Evolutionary conservation across 2,329 filamentous ascomycete species (phyloP).

Genomic region (Pseudogymnoascus sp.): DNA sequence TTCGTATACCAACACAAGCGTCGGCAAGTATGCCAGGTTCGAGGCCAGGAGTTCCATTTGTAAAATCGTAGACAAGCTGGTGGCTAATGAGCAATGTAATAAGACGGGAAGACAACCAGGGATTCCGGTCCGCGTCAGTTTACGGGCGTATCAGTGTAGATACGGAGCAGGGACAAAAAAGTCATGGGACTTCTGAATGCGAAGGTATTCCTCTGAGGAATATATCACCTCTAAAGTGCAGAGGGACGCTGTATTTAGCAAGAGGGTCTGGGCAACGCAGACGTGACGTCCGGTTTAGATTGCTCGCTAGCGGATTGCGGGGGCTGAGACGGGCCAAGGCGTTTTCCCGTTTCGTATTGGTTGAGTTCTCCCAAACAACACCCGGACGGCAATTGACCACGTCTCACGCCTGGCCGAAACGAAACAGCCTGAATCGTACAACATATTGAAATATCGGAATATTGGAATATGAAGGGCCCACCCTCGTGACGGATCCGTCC

Average conservation of each 20-base stretch:
- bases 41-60: background rate
- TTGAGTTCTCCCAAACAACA: background rate
- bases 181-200: background rate
- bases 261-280: background rate
- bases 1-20: background rate
- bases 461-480: background rate
- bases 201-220: background rate
- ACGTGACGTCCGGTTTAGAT: constrained; percentile 5
- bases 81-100: background rate
- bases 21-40: background rate
- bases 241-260: constrained; percentile 1
- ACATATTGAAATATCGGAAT: constrained; percentile 1
- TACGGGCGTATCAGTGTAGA: background rate
- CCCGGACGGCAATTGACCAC: background rate
- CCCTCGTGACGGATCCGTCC: background rate
- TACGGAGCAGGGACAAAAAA: background rate
- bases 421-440: constrained; percentile 3
- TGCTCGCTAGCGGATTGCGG: constrained; percentile 7
- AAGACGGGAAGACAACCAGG: background rate
- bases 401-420: background rate
- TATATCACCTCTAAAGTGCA: constrained; percentile 8
- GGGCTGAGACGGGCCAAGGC: background rate
- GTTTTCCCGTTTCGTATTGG: background rate
- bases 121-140: background rate
- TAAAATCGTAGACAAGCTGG: background rate